Evolutionary conservation across 2,329 filamentous ascomycete genomes (phyloP).

Genomic region (Setomelanomma holmii): DNA sequence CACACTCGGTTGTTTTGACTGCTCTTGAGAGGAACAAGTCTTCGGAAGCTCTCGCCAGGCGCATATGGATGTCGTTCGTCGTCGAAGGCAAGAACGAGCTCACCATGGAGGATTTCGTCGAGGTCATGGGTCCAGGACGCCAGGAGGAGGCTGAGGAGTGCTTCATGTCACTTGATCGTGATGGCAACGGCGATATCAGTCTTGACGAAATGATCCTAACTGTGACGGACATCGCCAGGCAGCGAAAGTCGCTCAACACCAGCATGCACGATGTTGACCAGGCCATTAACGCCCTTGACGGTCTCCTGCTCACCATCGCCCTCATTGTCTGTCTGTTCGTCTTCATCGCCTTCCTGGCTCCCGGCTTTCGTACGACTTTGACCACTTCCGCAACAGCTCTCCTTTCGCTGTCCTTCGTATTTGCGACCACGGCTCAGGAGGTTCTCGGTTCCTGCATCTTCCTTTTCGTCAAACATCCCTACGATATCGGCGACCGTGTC

Average conservation of each 20-base stretch:
- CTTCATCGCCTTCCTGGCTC: conserved; percentile 89
- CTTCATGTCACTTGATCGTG: conserved; percentile 80
- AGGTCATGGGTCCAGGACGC: conserved; percentile 81
- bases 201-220: conserved; percentile 94
- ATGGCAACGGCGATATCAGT: conserved; percentile 92
- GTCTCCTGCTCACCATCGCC: conserved; percentile 81
- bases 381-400: conserved; percentile 90
- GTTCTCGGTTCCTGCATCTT: conserved; percentile 99
- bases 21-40: conserved; percentile 84
- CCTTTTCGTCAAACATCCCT: conserved; percentile 97
- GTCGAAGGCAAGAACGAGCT: conserved; percentile 85
- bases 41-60: conserved; percentile 89
- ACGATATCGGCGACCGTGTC: conserved; percentile 92
- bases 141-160: conserved; percentile 83
- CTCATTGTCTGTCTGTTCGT: conserved; percentile 82
- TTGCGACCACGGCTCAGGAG: conserved; percentile 89
- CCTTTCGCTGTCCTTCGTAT: conserved; percentile 95
- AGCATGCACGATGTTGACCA: conserved; percentile 98
- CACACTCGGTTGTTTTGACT: conserved; percentile 87
- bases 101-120: conserved; percentile 79
- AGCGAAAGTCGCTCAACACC: conserved; percentile 85
- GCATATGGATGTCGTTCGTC: conserved; percentile 98
- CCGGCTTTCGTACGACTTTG: conserved; percentile 82
- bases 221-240: conserved; percentile 81
- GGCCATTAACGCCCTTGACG: conserved; percentile 89